A percentile compares a stretch with the other conserved stretches of the same genome.
These are phyloP conservation scores for Lithospermum erythrorhizon DNA, from an alignment of 257 asterid species.

Conservation along the genomic window DNA sequence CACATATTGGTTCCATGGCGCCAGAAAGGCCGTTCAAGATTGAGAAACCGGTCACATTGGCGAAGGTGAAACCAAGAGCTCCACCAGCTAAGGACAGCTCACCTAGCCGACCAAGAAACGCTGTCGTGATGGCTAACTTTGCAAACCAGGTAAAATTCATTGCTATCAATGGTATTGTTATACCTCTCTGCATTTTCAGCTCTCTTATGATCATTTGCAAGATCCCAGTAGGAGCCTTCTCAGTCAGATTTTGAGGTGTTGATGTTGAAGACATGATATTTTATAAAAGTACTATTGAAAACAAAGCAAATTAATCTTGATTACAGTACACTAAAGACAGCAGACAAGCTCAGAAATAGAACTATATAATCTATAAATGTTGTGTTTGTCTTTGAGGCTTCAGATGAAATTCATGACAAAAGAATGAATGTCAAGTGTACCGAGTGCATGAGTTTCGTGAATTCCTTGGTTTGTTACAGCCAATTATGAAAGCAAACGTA, in stretches of 20 bases:
- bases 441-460: no score
- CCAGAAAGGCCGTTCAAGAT: slow-evolving; percentile 55
- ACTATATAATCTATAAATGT: no score
- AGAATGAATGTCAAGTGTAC: no score
- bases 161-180: slow-evolving; percentile 40
- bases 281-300: no score
- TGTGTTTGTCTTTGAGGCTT: no score
- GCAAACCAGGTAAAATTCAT: slow-evolving; percentile 82
- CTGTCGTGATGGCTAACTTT: slow-evolving; percentile 68
- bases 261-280: no score
- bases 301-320: no score
- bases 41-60: slow-evolving; percentile 71
- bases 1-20: slow-evolving; percentile 88
- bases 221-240: slow-evolving; percentile 13
- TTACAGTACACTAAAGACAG: no score
- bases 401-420: no score
- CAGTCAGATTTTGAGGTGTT: slow-evolving; percentile 1
- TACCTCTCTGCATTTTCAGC: slow-evolving; percentile 46
- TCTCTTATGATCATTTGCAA: slow-evolving; percentile 26
- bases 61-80: slow-evolving; percentile 61
- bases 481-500: no score
- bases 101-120: slow-evolving; percentile 73
- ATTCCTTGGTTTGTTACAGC: no score
- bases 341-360: no score
- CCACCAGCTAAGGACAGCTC: slow-evolving; percentile 64